phyloP scores from a whole-genome alignment of 2,329 filamentous ascomycete species.

The Colletotrichum scovillei region DNA sequence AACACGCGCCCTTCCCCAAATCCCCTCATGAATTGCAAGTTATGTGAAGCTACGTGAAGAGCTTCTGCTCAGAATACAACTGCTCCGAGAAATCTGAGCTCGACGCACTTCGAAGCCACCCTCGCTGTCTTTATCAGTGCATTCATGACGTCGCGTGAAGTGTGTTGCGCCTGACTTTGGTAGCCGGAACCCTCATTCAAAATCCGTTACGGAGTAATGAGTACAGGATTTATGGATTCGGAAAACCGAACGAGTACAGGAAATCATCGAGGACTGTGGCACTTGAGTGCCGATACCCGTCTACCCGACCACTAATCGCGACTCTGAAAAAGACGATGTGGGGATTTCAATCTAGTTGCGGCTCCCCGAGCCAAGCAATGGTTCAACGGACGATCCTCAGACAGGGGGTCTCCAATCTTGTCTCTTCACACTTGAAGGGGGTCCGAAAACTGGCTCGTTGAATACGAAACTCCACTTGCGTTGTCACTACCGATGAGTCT shows the following conservation, averaged over 20 bases:
- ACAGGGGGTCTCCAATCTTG: background rate
- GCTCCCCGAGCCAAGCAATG: background rate
- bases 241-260: too few species aligned
- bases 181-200: too few species aligned
- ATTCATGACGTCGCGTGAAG: too few species aligned
- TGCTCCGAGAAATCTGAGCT: background rate
- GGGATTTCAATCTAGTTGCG: conserved; percentile 6
- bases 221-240: too few species aligned
- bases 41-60: background rate
- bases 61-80: background rate
- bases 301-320: background rate
- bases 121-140: background rate
- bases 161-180: too few species aligned
- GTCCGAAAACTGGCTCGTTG: too few species aligned
- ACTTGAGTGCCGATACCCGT: background rate
- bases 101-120: background rate
- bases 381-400: background rate
- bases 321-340: background rate
- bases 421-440: too few species aligned
- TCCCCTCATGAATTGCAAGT: background rate
- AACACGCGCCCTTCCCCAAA: background rate
- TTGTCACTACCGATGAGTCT: too few species aligned
- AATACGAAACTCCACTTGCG: too few species aligned
- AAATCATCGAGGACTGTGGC: background rate
- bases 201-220: too few species aligned